Base-by-base conservation (phyloP, 2,329 filamentous ascomycete species). In the Alternaria consortialis region DNA sequence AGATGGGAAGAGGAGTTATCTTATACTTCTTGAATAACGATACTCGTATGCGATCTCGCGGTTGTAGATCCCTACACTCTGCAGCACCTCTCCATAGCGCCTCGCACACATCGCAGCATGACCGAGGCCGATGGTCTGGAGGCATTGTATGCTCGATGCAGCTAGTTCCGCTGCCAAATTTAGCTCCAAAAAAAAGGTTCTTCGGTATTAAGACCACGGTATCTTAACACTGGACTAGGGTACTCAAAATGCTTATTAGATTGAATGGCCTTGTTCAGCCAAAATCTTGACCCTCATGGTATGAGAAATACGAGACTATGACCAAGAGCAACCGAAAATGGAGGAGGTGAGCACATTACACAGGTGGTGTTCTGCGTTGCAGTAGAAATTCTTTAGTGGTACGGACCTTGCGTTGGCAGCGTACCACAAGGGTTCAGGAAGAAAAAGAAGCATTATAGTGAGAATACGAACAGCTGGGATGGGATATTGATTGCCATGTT, bases 381-480 rank as follows among this genome's bases (percentile, higher is more conserved):
- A 62, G 55, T 54, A 52, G 15, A 32, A 39, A 37, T n/a, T 58
- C 34, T 32, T 27, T 39, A 44, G 60, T 32, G 54, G 37, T 37
- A 29, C 32, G 47, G 25, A n/a, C 27, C 50, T 31, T 50, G 52
- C 17, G 37, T n/a, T 32, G 42, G 63, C 53, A 57, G 53, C 50
- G 57, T 58, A 46, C 47, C 42, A 50, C 43, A 52, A 52, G 32
- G 32, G 17, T 55, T 56, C 58, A 54, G 54, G 48, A 51, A 37
- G 60, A 52, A 61, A 62, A 51, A 46, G 56, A 64, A 67, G 48
- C 55, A 59, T 65, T 68, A 72, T 44, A 74, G 72, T 74, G 61
- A 36, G 47, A 66, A 75, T 74, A 76, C 73, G 73, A 74, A 73
- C 74, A 72, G 72, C 69, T 76, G 73, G 67, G 62, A 59, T 67